A percentile compares a stretch with the other conserved stretches of the same genome.
Evolutionary conservation across 2,329 filamentous ascomycete genomes (phyloP).

Genomic region (Xylariaceae sp.): DNA sequence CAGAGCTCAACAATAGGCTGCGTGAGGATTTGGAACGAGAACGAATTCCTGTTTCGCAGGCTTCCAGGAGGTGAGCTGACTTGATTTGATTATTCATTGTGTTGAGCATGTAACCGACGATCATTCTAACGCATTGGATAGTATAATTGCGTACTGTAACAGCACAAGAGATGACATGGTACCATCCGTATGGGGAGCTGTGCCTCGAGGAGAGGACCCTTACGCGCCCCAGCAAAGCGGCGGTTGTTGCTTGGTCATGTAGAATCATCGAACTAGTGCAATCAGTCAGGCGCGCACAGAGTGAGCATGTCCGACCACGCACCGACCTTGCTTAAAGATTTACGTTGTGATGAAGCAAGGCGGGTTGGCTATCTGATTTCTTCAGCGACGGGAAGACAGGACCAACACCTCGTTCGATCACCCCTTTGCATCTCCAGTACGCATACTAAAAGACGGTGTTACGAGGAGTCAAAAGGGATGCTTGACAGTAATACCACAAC

Average conservation of each 20-base stretch:
- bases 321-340: slow-evolving; percentile 10
- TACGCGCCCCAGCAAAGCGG: slow-evolving; percentile 92
- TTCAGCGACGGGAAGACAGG: slow-evolving; percentile 14
- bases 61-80: slow-evolving; percentile 69
- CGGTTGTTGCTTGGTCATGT: slow-evolving; percentile 96
- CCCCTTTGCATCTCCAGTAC: background rate
- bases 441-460: background rate
- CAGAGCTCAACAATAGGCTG: slow-evolving; percentile 92
- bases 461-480: slow-evolving; percentile 1
- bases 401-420: slow-evolving; percentile 2
- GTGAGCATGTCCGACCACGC: slow-evolving; percentile 3
- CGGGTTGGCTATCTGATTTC: slow-evolving; percentile 19
- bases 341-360: slow-evolving; percentile 19
- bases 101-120: slow-evolving; percentile 1
- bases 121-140: slow-evolving; percentile 35
- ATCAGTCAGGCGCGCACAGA: slow-evolving; percentile 6
- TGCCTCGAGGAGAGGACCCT: slow-evolving; percentile 95
- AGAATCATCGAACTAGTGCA: slow-evolving; percentile 26
- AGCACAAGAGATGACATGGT: slow-evolving; percentile 99
- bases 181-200: slow-evolving; percentile 89
- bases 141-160: slow-evolving; percentile 97
- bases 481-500: slow-evolving; percentile 8
- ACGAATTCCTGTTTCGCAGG: slow-evolving; percentile 92
- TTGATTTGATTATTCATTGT: background rate
- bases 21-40: slow-evolving; percentile 95